phyloP scores from a whole-genome alignment of 2,329 filamentous ascomycete genomes.

The Botryotinia convoluta region DNA sequence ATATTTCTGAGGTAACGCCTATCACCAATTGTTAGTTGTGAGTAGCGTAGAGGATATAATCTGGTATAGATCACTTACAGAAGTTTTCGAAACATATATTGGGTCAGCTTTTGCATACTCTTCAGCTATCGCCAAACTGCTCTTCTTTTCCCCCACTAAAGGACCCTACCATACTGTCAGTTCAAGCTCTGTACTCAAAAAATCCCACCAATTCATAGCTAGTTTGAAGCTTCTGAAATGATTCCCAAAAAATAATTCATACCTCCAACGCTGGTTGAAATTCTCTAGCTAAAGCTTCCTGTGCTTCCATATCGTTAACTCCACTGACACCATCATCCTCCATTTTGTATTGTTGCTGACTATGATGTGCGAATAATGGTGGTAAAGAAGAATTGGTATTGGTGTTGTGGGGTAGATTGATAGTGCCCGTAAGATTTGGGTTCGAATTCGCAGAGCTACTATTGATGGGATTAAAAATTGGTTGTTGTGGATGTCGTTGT shows the following conservation, averaged over 20 bases:
- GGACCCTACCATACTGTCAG: constrained; percentile 62
- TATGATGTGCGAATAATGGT: constrained; percentile 18
- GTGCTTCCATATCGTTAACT: constrained; percentile 43
- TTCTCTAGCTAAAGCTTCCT: constrained; percentile 58
- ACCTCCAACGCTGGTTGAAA: constrained; percentile 59
- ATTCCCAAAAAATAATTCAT: constrained; percentile 31
- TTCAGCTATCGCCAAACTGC: constrained; percentile 72
- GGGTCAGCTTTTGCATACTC: constrained; percentile 89
- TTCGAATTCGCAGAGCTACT: constrained; percentile 3
- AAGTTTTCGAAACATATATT: constrained; percentile 81
- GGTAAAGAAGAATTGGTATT: constrained; percentile 22
- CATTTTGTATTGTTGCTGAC: constrained; percentile 32
- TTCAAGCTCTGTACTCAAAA: constrained; percentile 27
- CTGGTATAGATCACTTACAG: constrained; percentile 54
- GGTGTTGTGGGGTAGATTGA: constrained; percentile 19
- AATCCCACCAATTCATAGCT: neutral
- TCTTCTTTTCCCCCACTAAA: constrained; percentile 73
- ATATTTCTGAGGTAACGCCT: constrained; percentile 81
- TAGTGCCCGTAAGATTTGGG: neutral
- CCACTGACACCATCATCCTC: constrained; percentile 19
- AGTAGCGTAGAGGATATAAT: constrained; percentile 2
- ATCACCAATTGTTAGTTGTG: constrained; percentile 17
- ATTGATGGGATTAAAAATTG: constrained; percentile 15
- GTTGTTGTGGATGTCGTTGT: constrained; percentile 16
- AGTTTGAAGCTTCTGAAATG: neutral